phyloP scores from a whole-genome alignment of 495 filamentous ascomycete genomes.

The Talaromyces nanjingensis region DNA sequence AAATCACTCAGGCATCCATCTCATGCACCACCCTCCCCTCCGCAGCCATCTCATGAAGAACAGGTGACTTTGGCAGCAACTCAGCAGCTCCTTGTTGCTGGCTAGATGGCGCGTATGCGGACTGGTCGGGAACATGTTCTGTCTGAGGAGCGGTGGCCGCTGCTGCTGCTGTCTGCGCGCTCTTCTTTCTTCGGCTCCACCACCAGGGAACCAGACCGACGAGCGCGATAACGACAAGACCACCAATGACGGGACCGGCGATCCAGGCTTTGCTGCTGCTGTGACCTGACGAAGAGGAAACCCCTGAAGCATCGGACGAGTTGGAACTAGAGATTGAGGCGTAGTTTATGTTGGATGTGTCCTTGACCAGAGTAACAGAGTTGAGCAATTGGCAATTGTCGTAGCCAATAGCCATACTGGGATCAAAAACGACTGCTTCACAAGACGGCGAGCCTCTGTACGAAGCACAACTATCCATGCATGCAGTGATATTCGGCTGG shows the following conservation, averaged over 20 bases:
- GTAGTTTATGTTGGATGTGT: not conserved
- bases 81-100: not conserved
- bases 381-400: slow-evolving; percentile 6
- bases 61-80: not conserved
- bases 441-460: not conserved
- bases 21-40: not conserved
- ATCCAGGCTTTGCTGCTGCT: slow-evolving; percentile 6
- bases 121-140: not conserved
- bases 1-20: not conserved
- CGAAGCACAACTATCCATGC: slow-evolving; percentile 1
- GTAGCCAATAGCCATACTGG: not conserved
- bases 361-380: not conserved
- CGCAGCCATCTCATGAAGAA: not conserved
- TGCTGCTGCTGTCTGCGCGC: not conserved
- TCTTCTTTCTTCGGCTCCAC: slow-evolving; percentile 2
- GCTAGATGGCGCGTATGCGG: not conserved
- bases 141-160: not conserved
- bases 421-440: slow-evolving; percentile 3
- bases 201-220: not conserved
- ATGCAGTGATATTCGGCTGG: not conserved
- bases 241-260: not conserved
- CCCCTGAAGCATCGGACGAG: not conserved
- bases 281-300: not conserved
- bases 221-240: not conserved
- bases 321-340: not conserved